A percentile compares a stretch with the other conserved stretches of the same genome.
Evolutionary conservation across 1,284 basidiomycete species (phyloP).

Genomic region (Ustilago nuda): DNA sequence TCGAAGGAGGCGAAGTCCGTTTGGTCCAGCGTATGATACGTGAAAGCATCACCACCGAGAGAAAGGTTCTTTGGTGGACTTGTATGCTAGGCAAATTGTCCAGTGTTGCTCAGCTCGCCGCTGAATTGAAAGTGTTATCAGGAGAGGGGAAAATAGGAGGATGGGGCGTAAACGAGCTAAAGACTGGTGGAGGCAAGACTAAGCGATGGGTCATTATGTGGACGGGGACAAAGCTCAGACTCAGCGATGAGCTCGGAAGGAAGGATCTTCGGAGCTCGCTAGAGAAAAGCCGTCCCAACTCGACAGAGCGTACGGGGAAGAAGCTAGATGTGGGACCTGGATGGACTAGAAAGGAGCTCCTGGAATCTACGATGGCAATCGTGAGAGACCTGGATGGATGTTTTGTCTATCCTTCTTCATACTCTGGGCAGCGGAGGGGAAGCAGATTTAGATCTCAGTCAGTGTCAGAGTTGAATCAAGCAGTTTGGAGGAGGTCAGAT

Average conservation of each 20-base stretch:
- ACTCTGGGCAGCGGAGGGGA: neutral
- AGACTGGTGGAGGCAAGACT: slow-evolving; percentile 79
- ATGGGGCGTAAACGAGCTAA: slow-evolving; percentile 83
- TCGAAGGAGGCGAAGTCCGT: slow-evolving; percentile 81
- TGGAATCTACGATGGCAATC: neutral
- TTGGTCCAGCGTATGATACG: slow-evolving; percentile 83
- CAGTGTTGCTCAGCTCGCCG: slow-evolving; percentile 77
- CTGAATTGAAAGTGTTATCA: slow-evolving; percentile 72
- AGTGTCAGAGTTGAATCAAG: neutral
- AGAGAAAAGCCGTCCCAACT: slow-evolving; percentile 1
- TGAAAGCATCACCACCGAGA: slow-evolving; percentile 76
- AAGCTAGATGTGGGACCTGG: slow-evolving; percentile 12
- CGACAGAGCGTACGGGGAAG: slow-evolving; percentile 10
- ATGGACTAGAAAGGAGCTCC: slow-evolving; percentile 28
- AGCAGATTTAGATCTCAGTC: neutral
- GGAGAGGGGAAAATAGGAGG: slow-evolving; percentile 73
- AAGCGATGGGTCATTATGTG: slow-evolving; percentile 88
- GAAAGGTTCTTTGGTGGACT: slow-evolving; percentile 78
- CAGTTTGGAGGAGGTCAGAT: neutral
- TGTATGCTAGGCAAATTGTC: slow-evolving; percentile 88
- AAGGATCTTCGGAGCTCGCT: slow-evolving; percentile 3
- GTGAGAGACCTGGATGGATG: slow-evolving; percentile 28
- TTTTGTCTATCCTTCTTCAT: slow-evolving; percentile 4
- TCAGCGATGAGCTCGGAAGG: slow-evolving; percentile 21
- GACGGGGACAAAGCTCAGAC: slow-evolving; percentile 65